These are phyloP conservation scores for Marchantia paleacea DNA, from an alignment of 225 moss, liverwort and hornwort species.

Conservation along the genomic window DNA sequence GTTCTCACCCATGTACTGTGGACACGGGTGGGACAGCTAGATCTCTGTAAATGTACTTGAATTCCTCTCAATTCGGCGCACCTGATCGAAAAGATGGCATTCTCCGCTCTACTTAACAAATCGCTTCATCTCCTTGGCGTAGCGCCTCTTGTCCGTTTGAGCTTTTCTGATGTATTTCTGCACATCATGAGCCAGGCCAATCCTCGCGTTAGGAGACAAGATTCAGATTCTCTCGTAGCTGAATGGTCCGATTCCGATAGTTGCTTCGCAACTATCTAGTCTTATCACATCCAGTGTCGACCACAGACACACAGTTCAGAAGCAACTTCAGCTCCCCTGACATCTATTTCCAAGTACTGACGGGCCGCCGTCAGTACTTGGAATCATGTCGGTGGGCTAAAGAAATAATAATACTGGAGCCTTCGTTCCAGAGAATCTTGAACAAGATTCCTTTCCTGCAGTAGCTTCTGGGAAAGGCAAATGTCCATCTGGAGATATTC, in stretches of 20 bases:
- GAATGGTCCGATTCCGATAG: not conserved
- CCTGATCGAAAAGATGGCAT: too few relatives aligned
- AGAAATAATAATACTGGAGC: not conserved
- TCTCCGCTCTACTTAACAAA: conserved; percentile 8
- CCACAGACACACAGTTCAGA: not conserved
- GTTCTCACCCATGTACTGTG: not conserved
- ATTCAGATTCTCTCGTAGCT: not conserved
- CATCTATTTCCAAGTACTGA: not conserved
- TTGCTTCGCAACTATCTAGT: not conserved
- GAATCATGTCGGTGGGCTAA: not conserved
- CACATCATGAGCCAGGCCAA: not conserved
- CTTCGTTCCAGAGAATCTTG: too few relatives aligned
- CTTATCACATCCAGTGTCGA: not conserved
- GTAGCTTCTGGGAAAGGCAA: too few relatives aligned
- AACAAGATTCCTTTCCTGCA: too few relatives aligned
- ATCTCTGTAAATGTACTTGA: not conserved
- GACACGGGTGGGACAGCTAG: not conserved
- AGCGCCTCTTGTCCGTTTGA: conserved; percentile 68
- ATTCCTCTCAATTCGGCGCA: not conserved
- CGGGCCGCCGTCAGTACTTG: not conserved
- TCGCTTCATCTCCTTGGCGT: conserved; percentile 62
- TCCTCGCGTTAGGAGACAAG: not conserved
- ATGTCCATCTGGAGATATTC: too few relatives aligned
- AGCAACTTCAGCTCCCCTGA: not conserved
- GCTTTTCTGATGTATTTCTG: conserved; percentile 71